Base-by-base conservation (phyloP, 176 grass and related monocot species). In the Carex kokanica region DNA sequence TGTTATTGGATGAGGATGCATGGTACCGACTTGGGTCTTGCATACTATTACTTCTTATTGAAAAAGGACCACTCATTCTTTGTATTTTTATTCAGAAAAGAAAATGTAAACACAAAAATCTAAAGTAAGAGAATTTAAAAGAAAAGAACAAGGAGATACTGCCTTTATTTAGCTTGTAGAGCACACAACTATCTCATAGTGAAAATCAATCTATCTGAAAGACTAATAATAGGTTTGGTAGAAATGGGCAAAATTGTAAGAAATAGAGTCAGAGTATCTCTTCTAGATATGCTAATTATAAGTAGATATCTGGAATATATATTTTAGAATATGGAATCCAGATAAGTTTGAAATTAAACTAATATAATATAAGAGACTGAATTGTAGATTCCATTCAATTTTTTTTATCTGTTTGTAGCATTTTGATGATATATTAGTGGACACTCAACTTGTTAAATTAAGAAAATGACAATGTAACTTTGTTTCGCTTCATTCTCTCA, bases 241-340 rank as follows among this genome's bases (percentile, higher is more conserved):
- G 12, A 53, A 75, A 53, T 12, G 47, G 3, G 23, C 16, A 45
- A 68, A 68, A 8, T 40, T 40, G 65, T 8, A 16, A 29, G 21
- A 55, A 24, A 55, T 49, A 55, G 34, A 40, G 47, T 23, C 14
- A 55, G 24, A 71, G 2, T 51, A 55, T n/a, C n/a, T n/a, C n/a
- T n/a, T n/a, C n/a, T n/a, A n/a, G n/a, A n/a, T 23, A 77, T 31
- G 49, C 72, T 77, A 77, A 77, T 74, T 9, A 77, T 53, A 77
- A 77, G 72, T 55, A 27, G 47, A 31, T 18, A n/a, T n/a, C n/a
- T n/a, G n/a, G n/a, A n/a, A n/a, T n/a, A 51, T 74, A 0, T 74
- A 73, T 74, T 27, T 66, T 51, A 25, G 11, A 25, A 6, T 12
- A 73, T n/a, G 41, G 21, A 73, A 14, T 73, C 69, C 69, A 73